Base-by-base conservation (phyloP, 148 eudicot genomes). In the Diospyros lotus region DNA sequence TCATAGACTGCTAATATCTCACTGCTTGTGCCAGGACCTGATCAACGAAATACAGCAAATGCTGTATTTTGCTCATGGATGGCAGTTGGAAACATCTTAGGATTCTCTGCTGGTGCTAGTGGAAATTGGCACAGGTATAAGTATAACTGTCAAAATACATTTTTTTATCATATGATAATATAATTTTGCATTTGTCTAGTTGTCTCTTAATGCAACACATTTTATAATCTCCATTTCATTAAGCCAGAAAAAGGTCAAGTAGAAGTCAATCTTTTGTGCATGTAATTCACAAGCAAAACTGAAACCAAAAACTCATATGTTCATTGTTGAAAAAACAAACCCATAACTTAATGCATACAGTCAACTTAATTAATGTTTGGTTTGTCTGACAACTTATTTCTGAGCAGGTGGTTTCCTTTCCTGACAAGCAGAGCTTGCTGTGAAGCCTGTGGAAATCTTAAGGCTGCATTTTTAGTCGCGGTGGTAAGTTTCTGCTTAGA, bases 31-130 rank as follows among this genome's bases (percentile, higher is more conserved):
- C 38, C 78, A 94, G 98, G 98, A 69, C 98, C 98, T 64, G 95
- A 90, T 66, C 97, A 94, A 70, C 86, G 97, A 76, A 90, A 92
- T 86, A 73, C 96, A 64, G 92, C 97, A 60, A 94, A 94, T 90
- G 98, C 98, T 69, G 71, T 94, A 69, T 94, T 94, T 86, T 92
- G 96, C 77, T 81, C 93, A 44, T 92, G 98, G 98, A 94, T 94
- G 98, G 96, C 98, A 69, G 90, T 92, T 69, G 98, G 98, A 75
- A 94, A 94, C 82, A 92, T 94, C 77, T 81, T 90, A 64, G 98
- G 98, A 18, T 94, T 94, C 84, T 94, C 97, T 77, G 81, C 97
- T 80, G 98, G 97, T 66, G 89, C 98, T 79, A 88, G 92, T 79
- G 95, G 97, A 74, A 75, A 89, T 66, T 92, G 98, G 98, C 87